Conservation (phyloP, 805 yeast genomes). For the Candida easanensis region DNA sequence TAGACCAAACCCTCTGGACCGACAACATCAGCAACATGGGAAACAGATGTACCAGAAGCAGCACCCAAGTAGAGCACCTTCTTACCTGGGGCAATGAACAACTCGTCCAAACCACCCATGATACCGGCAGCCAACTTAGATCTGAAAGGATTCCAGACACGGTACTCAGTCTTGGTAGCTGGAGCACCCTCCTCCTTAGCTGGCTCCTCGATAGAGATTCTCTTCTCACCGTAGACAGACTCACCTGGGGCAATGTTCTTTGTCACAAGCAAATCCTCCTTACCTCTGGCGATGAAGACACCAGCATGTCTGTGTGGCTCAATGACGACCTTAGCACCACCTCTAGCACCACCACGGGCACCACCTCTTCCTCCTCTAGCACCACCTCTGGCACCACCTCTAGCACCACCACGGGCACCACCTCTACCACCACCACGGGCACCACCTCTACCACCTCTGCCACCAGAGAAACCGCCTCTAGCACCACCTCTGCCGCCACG, state of each 20-base stretch:
- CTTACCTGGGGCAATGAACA: slow-evolving; percentile 96
- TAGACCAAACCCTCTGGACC: slow-evolving; percentile 99
- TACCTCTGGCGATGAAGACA: slow-evolving; percentile 99
- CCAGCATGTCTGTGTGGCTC: slow-evolving; percentile 99
- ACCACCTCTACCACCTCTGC: slow-evolving; percentile 43
- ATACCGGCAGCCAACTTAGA: slow-evolving; percentile 99
- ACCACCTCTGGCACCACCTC: slow-evolving; percentile 54
- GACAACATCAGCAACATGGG: slow-evolving; percentile 96
- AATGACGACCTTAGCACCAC: slow-evolving; percentile 94
- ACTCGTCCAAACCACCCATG: slow-evolving; percentile 98
- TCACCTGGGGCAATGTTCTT: slow-evolving; percentile 98
- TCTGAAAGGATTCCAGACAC: slow-evolving; percentile 99
- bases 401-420: slow-evolving; percentile 46
- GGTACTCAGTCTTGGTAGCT: slow-evolving; percentile 94
- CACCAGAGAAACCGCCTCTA: slow-evolving; percentile 50
- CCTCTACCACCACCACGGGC: slow-evolving; percentile 48
- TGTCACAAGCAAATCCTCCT: slow-evolving; percentile 96
- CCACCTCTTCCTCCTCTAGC: slow-evolving; percentile 66
- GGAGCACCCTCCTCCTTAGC: slow-evolving; percentile 83
- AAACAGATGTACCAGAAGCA: slow-evolving; percentile 98
- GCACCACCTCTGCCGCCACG: slow-evolving; percentile 41
- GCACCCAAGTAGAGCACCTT: slow-evolving; percentile 98
- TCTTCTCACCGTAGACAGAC: slow-evolving; percentile 97
- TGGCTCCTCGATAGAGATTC: slow-evolving; percentile 92
- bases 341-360: slow-evolving; percentile 77